These are phyloP conservation scores for Alternaria incomplexa DNA, from an alignment of 2,329 filamentous ascomycete species.

Conservation along the genomic window DNA sequence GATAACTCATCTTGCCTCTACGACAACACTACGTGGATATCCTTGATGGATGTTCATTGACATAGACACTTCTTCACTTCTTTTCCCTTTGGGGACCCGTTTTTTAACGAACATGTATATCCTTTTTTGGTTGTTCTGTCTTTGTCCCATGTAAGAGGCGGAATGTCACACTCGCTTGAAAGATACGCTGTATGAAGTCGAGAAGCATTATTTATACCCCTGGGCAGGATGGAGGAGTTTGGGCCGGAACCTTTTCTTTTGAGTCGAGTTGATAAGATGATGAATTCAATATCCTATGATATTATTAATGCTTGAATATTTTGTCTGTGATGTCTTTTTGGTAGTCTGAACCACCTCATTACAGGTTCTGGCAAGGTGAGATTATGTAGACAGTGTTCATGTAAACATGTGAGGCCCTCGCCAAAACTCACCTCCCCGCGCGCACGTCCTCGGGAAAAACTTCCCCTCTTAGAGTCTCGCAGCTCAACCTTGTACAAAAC, in stretches of 20 bases:
- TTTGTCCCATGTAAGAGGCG: constrained; percentile 15
- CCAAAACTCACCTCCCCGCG: constrained; percentile 17
- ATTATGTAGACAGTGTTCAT: neutral
- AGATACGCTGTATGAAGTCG: constrained; percentile 3
- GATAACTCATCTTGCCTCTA: neutral
- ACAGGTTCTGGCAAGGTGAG: neutral
- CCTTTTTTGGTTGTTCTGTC: constrained; percentile 1
- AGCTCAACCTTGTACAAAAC: constrained; percentile 4
- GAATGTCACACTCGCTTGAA: constrained; percentile 19
- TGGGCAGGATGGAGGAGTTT: constrained; percentile 12
- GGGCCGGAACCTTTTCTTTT: neutral
- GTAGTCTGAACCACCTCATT: neutral
- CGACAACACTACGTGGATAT: neutral
- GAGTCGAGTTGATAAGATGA: neutral
- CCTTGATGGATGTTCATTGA: constrained; percentile 15
- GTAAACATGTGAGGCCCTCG: neutral
- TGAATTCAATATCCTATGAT: constrained; percentile 2
- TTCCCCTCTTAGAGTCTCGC: constrained; percentile 30
- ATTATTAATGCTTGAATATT: neutral
- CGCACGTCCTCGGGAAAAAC: constrained; percentile 32
- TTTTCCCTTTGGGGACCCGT: constrained; percentile 15
- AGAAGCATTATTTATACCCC: constrained; percentile 19
- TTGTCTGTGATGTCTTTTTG: neutral
- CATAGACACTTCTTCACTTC: constrained; percentile 23
- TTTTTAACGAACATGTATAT: constrained; percentile 30